A percentile compares a stretch with the other conserved stretches of the same genome.
phyloP scores from a whole-genome alignment of 768 basidiomycete species.

The Tricholoma bakamatsutake region DNA sequence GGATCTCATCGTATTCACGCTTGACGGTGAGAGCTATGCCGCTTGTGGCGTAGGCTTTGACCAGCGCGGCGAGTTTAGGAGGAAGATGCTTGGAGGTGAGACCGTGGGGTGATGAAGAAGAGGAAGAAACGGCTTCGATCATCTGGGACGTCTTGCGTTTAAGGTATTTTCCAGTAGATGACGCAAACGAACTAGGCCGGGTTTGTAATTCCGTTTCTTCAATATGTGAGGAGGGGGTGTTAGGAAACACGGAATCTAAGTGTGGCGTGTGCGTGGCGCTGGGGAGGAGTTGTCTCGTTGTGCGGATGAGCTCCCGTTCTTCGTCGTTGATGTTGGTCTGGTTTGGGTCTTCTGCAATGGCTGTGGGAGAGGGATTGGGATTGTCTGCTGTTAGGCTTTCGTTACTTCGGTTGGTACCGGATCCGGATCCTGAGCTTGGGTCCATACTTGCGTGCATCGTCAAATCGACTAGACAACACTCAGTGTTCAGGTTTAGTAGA shows the following conservation, averaged over 20 bases:
- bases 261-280: slow-evolving; percentile 19
- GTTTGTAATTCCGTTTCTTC: slow-evolving; percentile 52
- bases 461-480: slow-evolving; percentile 62
- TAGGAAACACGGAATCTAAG: not conserved
- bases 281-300: slow-evolving; percentile 27
- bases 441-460: slow-evolving; percentile 55
- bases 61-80: slow-evolving; percentile 66
- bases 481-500: not conserved
- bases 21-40: slow-evolving; percentile 56
- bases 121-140: slow-evolving; percentile 47
- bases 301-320: slow-evolving; percentile 52
- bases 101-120: no score
- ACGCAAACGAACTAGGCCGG: slow-evolving; percentile 35
- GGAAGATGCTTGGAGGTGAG: no score
- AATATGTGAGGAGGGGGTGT: no score
- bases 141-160: slow-evolving; percentile 72
- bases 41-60: slow-evolving; percentile 65
- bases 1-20: slow-evolving; percentile 51
- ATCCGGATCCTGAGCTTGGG: slow-evolving; percentile 26
- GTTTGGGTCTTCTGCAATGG: slow-evolving; percentile 21
- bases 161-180: slow-evolving; percentile 47
- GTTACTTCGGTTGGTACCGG: slow-evolving; percentile 5
- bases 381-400: slow-evolving; percentile 22
- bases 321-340: slow-evolving; percentile 53
- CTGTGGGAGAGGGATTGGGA: slow-evolving; percentile 14